phyloP scores from a whole-genome alignment of 148 eudicot species.

The Chenopodium album region DNA sequence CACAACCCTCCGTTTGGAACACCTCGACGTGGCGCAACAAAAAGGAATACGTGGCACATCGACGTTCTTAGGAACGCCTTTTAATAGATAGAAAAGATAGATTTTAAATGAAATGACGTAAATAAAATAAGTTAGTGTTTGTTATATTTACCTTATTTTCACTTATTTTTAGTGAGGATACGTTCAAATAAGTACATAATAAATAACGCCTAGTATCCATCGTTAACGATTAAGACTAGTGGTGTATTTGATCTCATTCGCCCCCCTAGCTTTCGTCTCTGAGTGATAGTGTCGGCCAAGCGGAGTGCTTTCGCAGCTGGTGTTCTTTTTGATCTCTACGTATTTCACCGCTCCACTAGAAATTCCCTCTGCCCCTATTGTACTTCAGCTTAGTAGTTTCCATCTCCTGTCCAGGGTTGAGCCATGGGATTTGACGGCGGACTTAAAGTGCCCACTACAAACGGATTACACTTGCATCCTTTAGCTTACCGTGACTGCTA shows the following conservation, averaged over 20 bases:
- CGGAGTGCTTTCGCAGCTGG: not conserved
- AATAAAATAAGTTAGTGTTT: too few species aligned
- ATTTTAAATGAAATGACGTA: too few species aligned
- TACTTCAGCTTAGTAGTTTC: conserved; percentile 1
- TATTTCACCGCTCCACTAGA: conserved; percentile 6
- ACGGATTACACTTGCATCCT: conserved; percentile 13
- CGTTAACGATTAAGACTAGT: too few species aligned
- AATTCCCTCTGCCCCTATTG: conserved; percentile 12
- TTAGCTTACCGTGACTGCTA: not conserved
- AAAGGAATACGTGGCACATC: too few species aligned
- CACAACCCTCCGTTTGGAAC: too few species aligned
- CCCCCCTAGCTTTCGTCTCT: not conserved
- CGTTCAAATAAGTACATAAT: too few species aligned
- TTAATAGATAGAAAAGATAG: too few species aligned
- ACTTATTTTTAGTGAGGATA: too few species aligned
- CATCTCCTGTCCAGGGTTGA: conserved; percentile 11
- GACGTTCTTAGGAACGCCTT: too few species aligned
- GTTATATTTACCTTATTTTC: too few species aligned
- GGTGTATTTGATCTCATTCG: not conserved
- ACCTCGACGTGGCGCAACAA: too few species aligned
- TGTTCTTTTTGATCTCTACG: conserved; percentile 2
- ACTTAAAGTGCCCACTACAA: conserved; percentile 13
- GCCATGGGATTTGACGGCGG: conserved; percentile 12
- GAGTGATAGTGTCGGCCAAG: not conserved
- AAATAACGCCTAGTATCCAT: too few species aligned